These are phyloP conservation scores for Amanita inopinata DNA, from an alignment of 768 basidiomycete genomes.

Conservation along the genomic window DNA sequence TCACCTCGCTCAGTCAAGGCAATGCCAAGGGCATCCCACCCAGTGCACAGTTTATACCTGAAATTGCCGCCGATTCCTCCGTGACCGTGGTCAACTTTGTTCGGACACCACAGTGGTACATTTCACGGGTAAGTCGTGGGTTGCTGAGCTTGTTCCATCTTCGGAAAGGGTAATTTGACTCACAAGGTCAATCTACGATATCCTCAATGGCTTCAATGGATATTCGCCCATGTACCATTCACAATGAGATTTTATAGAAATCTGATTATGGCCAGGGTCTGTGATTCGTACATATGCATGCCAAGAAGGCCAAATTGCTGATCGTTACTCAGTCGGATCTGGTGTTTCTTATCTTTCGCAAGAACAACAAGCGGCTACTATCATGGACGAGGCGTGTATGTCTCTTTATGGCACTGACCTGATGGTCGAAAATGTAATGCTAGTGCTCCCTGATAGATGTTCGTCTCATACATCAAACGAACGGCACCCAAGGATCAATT, in stretches of 20 bases:
- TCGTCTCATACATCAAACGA: slow-evolving; percentile 35
- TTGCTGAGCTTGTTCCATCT: not conserved
- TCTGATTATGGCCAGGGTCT: slow-evolving; percentile 36
- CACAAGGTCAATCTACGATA: slow-evolving; percentile 32
- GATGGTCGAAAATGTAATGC: no score
- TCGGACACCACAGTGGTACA: slow-evolving; percentile 50
- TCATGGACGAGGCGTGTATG: slow-evolving; percentile 20
- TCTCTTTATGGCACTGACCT: not conserved
- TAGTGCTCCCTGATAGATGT: no score
- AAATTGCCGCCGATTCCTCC: slow-evolving; percentile 38
- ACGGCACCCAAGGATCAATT: slow-evolving; percentile 40
- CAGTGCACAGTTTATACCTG: slow-evolving; percentile 53
- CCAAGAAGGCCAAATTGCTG: not conserved
- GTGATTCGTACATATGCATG: slow-evolving; percentile 10
- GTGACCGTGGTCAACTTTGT: slow-evolving; percentile 48
- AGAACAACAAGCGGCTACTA: slow-evolving; percentile 23
- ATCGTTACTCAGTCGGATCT: slow-evolving; percentile 26
- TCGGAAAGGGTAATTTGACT: not conserved
- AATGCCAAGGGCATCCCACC: no score
- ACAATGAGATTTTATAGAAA: slow-evolving; percentile 38
- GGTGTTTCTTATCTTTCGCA: slow-evolving; percentile 28
- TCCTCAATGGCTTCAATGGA: slow-evolving; percentile 36
- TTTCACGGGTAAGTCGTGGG: slow-evolving; percentile 33
- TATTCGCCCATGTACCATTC: slow-evolving; percentile 44
- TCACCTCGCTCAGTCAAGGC: no score